A percentile compares a stretch with the other conserved stretches of the same genome.
Conservation (phyloP, 202 grass and related monocot species). For the Digitaria exilis region DNA sequence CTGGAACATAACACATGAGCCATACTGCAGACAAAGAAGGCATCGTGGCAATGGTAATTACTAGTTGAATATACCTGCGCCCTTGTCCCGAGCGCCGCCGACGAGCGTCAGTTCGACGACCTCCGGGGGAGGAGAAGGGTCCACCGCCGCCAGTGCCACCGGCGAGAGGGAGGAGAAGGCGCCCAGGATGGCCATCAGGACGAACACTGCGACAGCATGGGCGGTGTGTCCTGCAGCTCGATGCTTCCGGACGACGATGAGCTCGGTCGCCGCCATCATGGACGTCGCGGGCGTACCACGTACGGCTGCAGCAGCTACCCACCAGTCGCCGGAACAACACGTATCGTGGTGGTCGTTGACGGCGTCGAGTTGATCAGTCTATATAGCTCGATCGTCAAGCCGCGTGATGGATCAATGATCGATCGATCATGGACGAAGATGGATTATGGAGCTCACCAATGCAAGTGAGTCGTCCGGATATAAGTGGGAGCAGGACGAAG, state of each 20-base stretch:
- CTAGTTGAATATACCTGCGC: constrained; percentile 28
- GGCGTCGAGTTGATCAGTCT: neutral
- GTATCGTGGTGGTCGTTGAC: no score
- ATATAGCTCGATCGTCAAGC: neutral
- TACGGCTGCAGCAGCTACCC: no score
- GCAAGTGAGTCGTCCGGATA: neutral
- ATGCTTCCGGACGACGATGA: neutral
- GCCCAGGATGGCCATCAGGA: neutral
- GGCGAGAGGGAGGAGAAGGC: neutral
- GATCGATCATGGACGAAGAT: neutral
- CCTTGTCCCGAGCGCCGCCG: constrained; percentile 39
- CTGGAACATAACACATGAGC: constrained; percentile 22
- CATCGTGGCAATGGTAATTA: neutral
- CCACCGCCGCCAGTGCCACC: neutral
- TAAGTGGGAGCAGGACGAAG: neutral
- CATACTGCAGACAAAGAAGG: no score
- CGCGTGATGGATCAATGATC: neutral
- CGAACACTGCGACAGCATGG: neutral
- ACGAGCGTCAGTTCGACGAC: constrained; percentile 58
- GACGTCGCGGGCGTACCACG: no score
- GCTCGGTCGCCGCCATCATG: no score
- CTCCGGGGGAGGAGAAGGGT: neutral
- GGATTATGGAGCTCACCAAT: neutral
- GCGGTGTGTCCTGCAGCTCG: neutral
- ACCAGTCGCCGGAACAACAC: neutral